Percentiles rank a stretch among this genome's conserved stretches.
These are phyloP conservation scores for Dothistroma pini DNA, from an alignment of 2,329 filamentous ascomycete species.

Conservation along the genomic window DNA sequence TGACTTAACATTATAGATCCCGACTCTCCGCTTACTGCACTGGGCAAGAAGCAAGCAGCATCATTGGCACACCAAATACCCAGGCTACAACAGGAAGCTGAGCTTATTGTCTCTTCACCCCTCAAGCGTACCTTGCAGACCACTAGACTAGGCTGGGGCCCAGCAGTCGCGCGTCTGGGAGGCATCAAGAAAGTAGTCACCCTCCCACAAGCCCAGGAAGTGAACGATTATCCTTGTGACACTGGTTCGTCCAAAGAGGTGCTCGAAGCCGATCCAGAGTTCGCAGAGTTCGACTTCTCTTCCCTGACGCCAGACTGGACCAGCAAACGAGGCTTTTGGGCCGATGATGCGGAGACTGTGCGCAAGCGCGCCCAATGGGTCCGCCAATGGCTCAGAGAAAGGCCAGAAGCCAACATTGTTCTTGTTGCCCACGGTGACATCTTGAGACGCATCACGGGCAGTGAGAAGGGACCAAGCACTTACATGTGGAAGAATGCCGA, in stretches of 20 bases:
- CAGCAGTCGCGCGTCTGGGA: conserved; percentile 29
- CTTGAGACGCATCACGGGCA: conserved; percentile 28
- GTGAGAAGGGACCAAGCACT: conserved; percentile 21
- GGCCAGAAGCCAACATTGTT: conserved; percentile 33
- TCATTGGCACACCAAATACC: conserved; percentile 28
- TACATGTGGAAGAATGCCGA: conserved; percentile 35
- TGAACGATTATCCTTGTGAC: conserved; percentile 34
- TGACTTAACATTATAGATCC: conserved; percentile 23
- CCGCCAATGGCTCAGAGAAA: conserved; percentile 29
- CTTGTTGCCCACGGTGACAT: conserved; percentile 36
- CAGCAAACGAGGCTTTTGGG: conserved; percentile 32
- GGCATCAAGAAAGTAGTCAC: conserved; percentile 29
- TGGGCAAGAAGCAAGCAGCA: conserved; percentile 35
- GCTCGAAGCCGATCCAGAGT: conserved; percentile 28
- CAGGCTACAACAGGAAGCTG: conserved; percentile 25
- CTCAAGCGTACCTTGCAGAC: conserved; percentile 34
- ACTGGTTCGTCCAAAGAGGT: conserved; percentile 27
- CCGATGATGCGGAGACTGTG: conserved; percentile 19
- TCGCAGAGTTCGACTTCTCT: conserved; percentile 30
- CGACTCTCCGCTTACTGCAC: conserved; percentile 33
- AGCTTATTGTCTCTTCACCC: conserved; percentile 32
- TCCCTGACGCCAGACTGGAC: conserved; percentile 31
- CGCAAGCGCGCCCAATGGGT: conserved; percentile 31
- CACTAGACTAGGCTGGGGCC: conserved; percentile 30
- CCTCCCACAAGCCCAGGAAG: conserved; percentile 34